Base-by-base conservation (phyloP, 2,329 filamentous ascomycete genomes). In the Alternaria infectoria region DNA sequence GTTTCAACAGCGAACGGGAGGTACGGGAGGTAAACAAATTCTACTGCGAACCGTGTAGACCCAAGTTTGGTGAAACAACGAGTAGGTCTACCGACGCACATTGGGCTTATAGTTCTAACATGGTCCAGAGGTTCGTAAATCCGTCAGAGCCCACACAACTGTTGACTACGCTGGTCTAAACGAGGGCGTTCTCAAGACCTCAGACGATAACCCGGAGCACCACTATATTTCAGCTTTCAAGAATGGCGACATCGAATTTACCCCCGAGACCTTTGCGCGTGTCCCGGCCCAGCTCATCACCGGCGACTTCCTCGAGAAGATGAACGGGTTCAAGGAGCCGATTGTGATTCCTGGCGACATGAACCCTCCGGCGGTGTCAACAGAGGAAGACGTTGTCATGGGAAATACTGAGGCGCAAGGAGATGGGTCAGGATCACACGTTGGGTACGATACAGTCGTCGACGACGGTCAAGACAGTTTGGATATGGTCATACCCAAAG, bases 131-230 rank as follows among this genome's bases (percentile, higher is more conserved):
- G 87, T 90, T 49, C 87, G 89, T 64, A 91, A 90, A 74, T 91
- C 89, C 21, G 84, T 86, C 50, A 84, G 89, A 57, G 87, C 88
- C 30, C 87, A 89, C 70, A 88, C 87, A 32, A 86, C 87, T 15
- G 90, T 91, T 62, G 89, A 91, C 74, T 91, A 91, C 76, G 88
- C 88, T 54, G 88, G 88, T 51, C 81, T 91, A 44, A 89, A 91
- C 69, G 86, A 89, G 75, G 89, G 89, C 44, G 84, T 90, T 13
- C 81, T 91, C 56, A 89, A 89, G 74, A 88, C 88, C 2, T 88
- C 88, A 6, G 86, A 87, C 57, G 88, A 91, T 64, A 87, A 86
- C 30, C 81, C 85, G 52, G 88, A 90, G 65, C 89, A 91, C 73
- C 89, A 90, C 72, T 91, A 91, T 74, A 89, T 91, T 59, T 84